A percentile compares a stretch with the other conserved stretches of the same genome.
These are phyloP conservation scores for Graphilbum fragrans DNA, from an alignment of 2,329 filamentous ascomycete species.

Conservation along the genomic window DNA sequence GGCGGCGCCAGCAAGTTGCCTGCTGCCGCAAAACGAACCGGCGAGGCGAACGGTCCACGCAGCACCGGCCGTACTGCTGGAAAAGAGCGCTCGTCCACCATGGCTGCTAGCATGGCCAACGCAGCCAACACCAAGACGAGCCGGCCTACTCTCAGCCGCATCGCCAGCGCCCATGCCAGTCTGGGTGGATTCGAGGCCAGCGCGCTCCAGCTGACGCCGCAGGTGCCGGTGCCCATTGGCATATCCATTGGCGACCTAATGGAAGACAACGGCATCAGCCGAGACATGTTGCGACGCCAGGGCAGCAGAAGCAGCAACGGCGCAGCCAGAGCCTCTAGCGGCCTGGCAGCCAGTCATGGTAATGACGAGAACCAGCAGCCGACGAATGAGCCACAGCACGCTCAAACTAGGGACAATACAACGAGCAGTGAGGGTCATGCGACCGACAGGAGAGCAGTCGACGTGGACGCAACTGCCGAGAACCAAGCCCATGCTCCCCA, in stretches of 20 bases:
- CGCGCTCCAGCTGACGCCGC: not conserved
- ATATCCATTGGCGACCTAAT: slow-evolving; percentile 9
- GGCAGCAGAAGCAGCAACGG: not conserved
- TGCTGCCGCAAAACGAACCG: not conserved
- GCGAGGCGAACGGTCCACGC: slow-evolving; percentile 9
- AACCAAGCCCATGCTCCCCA: slow-evolving; percentile 3
- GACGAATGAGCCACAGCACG: too few relatives aligned
- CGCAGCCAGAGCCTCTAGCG: too few relatives aligned
- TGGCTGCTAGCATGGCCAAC: slow-evolving; percentile 18
- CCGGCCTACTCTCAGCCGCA: slow-evolving; percentile 4
- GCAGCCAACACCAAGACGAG: slow-evolving; percentile 1
- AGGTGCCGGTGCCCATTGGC: slow-evolving; percentile 1
- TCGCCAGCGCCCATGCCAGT: slow-evolving; percentile 6
- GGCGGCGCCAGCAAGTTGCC: not conserved
- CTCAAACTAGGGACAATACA: too few relatives aligned
- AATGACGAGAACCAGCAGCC: too few relatives aligned
- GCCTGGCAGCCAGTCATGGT: too few relatives aligned
- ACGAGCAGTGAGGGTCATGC: too few relatives aligned
- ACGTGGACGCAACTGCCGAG: slow-evolving; percentile 12
- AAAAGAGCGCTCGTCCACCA: too few relatives aligned
- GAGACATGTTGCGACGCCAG: too few relatives aligned
- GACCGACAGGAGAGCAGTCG: too few relatives aligned
- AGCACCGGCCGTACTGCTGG: too few relatives aligned
- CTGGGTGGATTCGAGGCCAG: slow-evolving; percentile 1
- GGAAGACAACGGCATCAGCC: slow-evolving; percentile 2